Evolutionary conservation across 2,329 filamentous ascomycete genomes (phyloP).

Genomic region (Pseudocercospora crystallina): DNA sequence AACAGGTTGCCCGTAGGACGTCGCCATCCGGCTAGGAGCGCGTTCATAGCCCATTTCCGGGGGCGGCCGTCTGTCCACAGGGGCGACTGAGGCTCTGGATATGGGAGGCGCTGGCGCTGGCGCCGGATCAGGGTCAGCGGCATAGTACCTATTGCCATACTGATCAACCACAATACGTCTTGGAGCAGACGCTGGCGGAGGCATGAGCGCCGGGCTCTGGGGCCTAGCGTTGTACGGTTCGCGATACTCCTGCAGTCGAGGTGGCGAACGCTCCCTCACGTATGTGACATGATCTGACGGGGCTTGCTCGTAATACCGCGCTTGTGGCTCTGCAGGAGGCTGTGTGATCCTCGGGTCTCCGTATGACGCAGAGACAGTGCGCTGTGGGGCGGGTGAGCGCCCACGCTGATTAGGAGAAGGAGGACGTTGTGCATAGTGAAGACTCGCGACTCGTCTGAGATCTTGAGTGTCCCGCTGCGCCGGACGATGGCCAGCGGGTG

Average conservation of each 20-base stretch:
- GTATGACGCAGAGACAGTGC: constrained; percentile 45
- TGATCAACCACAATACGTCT: constrained; percentile 74
- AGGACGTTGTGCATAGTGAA: constrained; percentile 48
- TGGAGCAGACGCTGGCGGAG: constrained; percentile 46
- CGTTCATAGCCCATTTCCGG: constrained; percentile 61
- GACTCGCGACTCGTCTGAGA: constrained; percentile 48
- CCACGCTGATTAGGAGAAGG: constrained; percentile 42
- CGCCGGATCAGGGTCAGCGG: constrained; percentile 46
- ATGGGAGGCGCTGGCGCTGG: constrained; percentile 22
- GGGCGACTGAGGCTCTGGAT: constrained; percentile 55
- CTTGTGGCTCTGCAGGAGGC: constrained; percentile 17
- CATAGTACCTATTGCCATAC: constrained; percentile 76
- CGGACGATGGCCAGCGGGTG: constrained; percentile 36
- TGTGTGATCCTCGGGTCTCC: constrained; percentile 38
- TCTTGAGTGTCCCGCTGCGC: constrained; percentile 47
- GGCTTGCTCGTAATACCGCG: constrained; percentile 37
- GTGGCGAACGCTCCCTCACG: constrained; percentile 40
- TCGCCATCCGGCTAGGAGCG: constrained; percentile 49
- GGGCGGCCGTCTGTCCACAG: constrained; percentile 22
- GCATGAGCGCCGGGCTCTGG: constrained; percentile 46
- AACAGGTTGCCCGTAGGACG: constrained; percentile 21
- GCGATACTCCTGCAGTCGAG: constrained; percentile 28
- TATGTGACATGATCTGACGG: constrained; percentile 36
- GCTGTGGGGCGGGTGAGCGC: constrained; percentile 42
- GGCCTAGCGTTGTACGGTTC: constrained; percentile 37